Percentiles rank a stretch among this genome's conserved stretches.
Conservation (phyloP, 2,329 filamentous ascomycete species). For the Claviceps sp. region DNA sequence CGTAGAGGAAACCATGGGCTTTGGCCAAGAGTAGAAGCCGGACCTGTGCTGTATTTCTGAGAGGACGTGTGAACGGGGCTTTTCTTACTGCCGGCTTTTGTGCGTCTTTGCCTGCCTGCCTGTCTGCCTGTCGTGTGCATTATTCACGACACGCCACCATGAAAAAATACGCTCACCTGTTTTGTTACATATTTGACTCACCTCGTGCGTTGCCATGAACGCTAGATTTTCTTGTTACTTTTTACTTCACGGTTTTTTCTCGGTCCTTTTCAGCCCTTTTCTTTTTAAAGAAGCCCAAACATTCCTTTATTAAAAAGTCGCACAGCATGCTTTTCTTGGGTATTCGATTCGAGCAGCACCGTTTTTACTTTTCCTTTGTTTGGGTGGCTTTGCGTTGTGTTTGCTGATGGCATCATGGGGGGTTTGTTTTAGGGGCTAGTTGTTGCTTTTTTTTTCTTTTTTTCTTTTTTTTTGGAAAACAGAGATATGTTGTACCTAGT, state of each 20-base stretch:
- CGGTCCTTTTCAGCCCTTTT: background rate
- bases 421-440: background rate
- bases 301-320: background rate
- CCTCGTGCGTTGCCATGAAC: too few relatives aligned
- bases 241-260: too few relatives aligned
- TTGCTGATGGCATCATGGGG: too few relatives aligned
- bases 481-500: too few relatives aligned
- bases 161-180: too few relatives aligned
- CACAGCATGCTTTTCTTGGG: constrained; percentile 1
- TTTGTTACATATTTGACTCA: too few relatives aligned
- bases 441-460: background rate
- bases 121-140: too few relatives aligned
- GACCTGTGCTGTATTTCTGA: background rate
- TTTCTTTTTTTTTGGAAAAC: background rate
- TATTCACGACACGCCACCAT: too few relatives aligned
- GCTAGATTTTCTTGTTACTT: too few relatives aligned
- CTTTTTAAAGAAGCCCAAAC: background rate
- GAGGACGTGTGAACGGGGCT: background rate
- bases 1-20: constrained; percentile 97
- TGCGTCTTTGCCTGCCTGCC: too few relatives aligned
- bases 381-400: background rate
- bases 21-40: constrained; percentile 73
- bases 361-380: background rate
- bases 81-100: too few relatives aligned
- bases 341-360: background rate